Evolutionary conservation across 148 eudicot genomes (phyloP), one percentile per base, ranked within the genome.

Genomic region (Heliosperma pusillum): DNA sequence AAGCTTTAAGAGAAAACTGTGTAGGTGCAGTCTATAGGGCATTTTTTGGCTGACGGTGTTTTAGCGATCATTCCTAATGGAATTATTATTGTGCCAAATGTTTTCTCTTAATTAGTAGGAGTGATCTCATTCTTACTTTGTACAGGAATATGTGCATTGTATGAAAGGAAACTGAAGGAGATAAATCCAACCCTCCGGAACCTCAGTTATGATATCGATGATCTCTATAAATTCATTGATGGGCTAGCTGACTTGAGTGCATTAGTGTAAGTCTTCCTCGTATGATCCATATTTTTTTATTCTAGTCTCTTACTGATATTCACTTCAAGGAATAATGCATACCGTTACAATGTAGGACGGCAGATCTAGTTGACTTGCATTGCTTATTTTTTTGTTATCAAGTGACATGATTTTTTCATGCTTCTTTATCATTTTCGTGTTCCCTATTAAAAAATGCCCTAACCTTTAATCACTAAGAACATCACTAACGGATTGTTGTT

Each of bases 161-260:
- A 90, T 78, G 98, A 94, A 82, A 86, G 93, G 87, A 94, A 91
- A 78, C 87, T 94, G 59, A 94, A 90, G 84, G 98, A 94, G 62
- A 74, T 94, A 25, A 94, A 94, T 82, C 97, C 98, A 70, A 81
- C 92, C 57, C 74, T 84, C 47, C 82, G 89, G 74, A 87, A 89
- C 84, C 82, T 95, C 52, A 86, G 86, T 73, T 95, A 95, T 77
- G 97, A 95, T 77, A 88, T 92, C 70, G 86, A 87, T 19, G 98
- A 92, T 87, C 86, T 95, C 33, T 95, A 92, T 83, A 95, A 95
- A 71, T 95, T 92, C 79, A 88, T 95, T 63, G 98, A 95, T 75
- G 97, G 98, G 77, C 91, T 95, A 52, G 84, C 87, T 12, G 98
- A 95, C 86, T 63, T 95, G 96, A 96, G 99, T 83, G 97, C 97